Evolutionary conservation across 2,329 filamentous ascomycete genomes (phyloP), one percentile per base, ranked within the genome.

Genomic region (Aspergillus sp.): DNA sequence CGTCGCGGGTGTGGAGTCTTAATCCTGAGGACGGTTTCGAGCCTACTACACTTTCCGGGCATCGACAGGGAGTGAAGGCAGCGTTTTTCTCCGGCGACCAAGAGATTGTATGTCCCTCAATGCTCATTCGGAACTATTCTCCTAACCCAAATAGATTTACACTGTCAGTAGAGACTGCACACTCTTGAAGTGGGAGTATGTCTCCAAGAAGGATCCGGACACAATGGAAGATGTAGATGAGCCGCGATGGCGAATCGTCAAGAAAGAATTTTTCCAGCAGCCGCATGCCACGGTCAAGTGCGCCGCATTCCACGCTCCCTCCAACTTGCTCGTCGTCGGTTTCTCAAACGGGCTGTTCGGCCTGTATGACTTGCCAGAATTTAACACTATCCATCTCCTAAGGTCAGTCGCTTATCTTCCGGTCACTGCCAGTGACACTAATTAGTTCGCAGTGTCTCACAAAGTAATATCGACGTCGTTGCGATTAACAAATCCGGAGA

Each of bases 81-180:
- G 93, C 93, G n/a, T 99, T 93, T 88, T 99, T 99, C 74, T 96
- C 93, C 0, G 89, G 90, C 64, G 89, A 96, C 69, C 95, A 99
- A 75, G 96, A 99, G 79, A 92, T 87, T 48, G 81, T 83, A 69
- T 67, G 78, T 72, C 17, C 22, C 13, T 23, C n/a, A 7, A 7
- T 59, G 4, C 41, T 23, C 17, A 17, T 38, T n/a, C 22, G 54
- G 15, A 23, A 54, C 46, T 3, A 7, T 7, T 31, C 19, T 41
- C 46, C 66, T 74, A 64, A 73, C 48, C 9, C 3, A 17, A 28
- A 41, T 68, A 83, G 53, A 96, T 99, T 57, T 99, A 95, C 75
- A 98, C 95, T 0, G 88, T 97, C 66, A 97, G 94, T 79, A 96
- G 96, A 76, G 96, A 99, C 76, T 96, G 95, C n/a, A 93, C 95